These are phyloP conservation scores for Russula sp. DNA, from an alignment of 768 basidiomycete species.

Conservation along the genomic window DNA sequence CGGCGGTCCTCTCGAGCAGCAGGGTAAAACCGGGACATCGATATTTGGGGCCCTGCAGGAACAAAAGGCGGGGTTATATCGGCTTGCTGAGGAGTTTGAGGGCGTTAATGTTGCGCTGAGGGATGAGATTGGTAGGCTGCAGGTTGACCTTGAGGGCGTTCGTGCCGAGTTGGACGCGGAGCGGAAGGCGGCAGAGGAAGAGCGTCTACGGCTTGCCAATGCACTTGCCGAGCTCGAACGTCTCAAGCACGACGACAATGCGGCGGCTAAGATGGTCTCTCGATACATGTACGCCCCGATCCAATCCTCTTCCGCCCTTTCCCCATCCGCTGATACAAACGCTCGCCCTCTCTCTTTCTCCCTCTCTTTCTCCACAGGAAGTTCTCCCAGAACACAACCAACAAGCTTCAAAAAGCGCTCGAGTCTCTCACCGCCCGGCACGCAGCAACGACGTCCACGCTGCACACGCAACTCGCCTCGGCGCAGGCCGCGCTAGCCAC, in stretches of 20 bases:
- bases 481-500: constrained; percentile 38
- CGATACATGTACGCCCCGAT: constrained; percentile 62
- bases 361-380: constrained; percentile 43
- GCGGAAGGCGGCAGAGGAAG: constrained; percentile 34
- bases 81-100: constrained; percentile 43
- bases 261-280: constrained; percentile 76
- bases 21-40: constrained; percentile 17
- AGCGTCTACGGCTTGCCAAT: constrained; percentile 40
- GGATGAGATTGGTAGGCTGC: constrained; percentile 38
- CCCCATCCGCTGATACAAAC: not conserved
- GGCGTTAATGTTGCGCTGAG: constrained; percentile 39
- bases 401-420: constrained; percentile 56
- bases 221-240: constrained; percentile 46
- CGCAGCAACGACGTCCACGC: constrained; percentile 49
- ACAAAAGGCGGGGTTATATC: constrained; percentile 42
- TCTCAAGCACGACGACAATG: constrained; percentile 55
- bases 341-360: too few relatives aligned
- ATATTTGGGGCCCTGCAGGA: constrained; percentile 34
- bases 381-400: constrained; percentile 71
- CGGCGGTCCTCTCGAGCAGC: not conserved
- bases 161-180: constrained; percentile 45
- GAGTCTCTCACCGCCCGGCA: constrained; percentile 53
- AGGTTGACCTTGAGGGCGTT: constrained; percentile 36
- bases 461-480: constrained; percentile 42
- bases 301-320: not conserved